A percentile compares a stretch with the other conserved stretches of the same genome.
Conservation (phyloP, 164 flowering plant species). For the Magnolia changhungtana region DNA sequence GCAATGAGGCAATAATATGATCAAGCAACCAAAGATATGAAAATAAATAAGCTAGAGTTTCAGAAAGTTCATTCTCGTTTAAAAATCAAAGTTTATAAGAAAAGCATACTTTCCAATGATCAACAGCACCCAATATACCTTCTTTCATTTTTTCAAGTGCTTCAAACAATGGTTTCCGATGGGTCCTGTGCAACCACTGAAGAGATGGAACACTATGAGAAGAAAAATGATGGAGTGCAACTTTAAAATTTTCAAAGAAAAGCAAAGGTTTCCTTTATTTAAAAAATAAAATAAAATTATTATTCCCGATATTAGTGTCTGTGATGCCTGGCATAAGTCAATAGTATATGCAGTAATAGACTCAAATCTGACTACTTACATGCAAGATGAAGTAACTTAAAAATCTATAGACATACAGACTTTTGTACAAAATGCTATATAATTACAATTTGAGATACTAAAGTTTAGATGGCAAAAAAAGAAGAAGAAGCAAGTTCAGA, state of each 20-base stretch:
- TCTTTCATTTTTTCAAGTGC: constrained; percentile 99
- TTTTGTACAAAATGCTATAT: no score
- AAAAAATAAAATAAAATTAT: no score
- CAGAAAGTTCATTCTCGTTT: neutral
- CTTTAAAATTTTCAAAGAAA: no score
- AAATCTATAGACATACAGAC: neutral
- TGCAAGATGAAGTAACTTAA: neutral
- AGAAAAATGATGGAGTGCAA: neutral
- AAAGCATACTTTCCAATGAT: neutral
- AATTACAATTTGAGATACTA: no score
- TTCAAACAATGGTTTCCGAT: constrained; percentile 79
- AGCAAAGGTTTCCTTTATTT: no score
- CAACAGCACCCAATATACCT: constrained; percentile 38
- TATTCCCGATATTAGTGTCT: neutral
- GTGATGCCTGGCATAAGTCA: neutral
- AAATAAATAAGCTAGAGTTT: neutral
- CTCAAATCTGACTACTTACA: neutral
- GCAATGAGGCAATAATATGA: neutral
- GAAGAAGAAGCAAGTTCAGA: no score
- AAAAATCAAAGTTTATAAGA: neutral
- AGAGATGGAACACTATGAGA: constrained; percentile 11
- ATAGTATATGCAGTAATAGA: neutral
- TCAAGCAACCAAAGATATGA: neutral
- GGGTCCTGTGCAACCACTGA: constrained; percentile 90
- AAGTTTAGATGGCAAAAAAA: no score